Base-by-base conservation (phyloP, 1,284 basidiomycete genomes). In the Rhodotorula sp. region DNA sequence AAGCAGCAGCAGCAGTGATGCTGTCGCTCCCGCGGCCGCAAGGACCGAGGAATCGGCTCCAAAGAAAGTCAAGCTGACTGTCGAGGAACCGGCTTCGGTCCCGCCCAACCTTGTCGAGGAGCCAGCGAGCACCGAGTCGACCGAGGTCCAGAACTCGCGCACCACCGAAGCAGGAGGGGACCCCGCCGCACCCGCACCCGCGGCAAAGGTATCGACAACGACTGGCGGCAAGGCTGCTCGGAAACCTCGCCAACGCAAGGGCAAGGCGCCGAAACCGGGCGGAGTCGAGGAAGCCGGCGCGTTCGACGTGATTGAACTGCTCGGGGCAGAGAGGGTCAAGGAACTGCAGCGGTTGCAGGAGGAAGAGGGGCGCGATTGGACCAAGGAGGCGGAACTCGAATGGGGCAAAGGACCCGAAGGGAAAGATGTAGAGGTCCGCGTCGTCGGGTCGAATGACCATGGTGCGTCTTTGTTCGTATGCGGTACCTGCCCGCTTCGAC, bases 221-320 rank as follows among this genome's bases (percentile, higher is more conserved):
- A 37, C 30, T 26, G 48, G 20, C 45, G 44, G 45, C 26, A 29
- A 60, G 62, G 55, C 59, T 65, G 62, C 59, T 37, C 46, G 66
- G 48, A 74, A 73, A 42, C 60, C 66, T 42, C 46, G 59, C 29
- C 45, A 53, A 44, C 62, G 61, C 49, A 72, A 75, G 65, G 64
- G 58, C 48, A 78, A 78, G 66, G 58, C 73, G 18, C 69, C 69
- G 12, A 77, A 76, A 53, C 72, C 73, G 20, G 78, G 77, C 42
- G 77, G 76, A 3, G 71, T 85, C 3, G 90, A 89, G 57, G 91
- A 94, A 77, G 89, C 93, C 3, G 82, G 91, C 48, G 87, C 85
- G 80, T 85, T 84, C 60, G 91, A 95, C 74, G 85, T 92, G 33
- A 79, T 85, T 45, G 84, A 84, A 14, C 82, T 93, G 10, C 82